Evolutionary conservation across 805 yeast genomes (phyloP).

Genomic region (Candida loeiensis): DNA sequence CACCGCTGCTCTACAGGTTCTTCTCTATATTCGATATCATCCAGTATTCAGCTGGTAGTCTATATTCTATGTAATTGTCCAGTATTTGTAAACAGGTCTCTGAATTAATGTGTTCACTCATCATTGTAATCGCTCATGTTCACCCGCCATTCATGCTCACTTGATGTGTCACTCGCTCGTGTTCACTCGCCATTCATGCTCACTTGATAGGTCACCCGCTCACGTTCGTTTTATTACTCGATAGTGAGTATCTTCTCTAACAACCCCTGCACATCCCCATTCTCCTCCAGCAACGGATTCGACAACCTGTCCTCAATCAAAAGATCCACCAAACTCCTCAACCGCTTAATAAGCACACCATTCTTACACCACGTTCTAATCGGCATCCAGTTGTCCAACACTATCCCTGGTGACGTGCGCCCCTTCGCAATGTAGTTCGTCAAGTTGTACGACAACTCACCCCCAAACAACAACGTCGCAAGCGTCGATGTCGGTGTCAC

Average conservation of each 20-base stretch:
- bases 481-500: constrained; percentile 76
- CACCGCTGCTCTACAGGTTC: no score
- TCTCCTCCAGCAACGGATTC: constrained; percentile 16
- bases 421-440: constrained; percentile 37
- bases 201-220: no score
- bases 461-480: constrained; percentile 79
- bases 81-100: no score
- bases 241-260: constrained; percentile 10
- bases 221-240: no score
- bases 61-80: no score
- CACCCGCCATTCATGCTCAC: not conserved
- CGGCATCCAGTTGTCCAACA: constrained; percentile 86
- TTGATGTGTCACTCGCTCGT: not conserved
- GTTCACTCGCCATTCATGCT: not conserved
- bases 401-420: constrained; percentile 73
- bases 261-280: constrained; percentile 9
- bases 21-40: no score
- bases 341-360: constrained; percentile 75
- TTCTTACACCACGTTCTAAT: constrained; percentile 91
- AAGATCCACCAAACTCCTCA: constrained; percentile 63
- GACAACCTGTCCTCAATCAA: constrained; percentile 61
- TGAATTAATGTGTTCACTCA: no score
- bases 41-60: no score
- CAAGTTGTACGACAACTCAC: constrained; percentile 60
- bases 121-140: no score